Evolutionary conservation across 768 basidiomycete species (phyloP).

Genomic region (Daedaleopsis nitida): DNA sequence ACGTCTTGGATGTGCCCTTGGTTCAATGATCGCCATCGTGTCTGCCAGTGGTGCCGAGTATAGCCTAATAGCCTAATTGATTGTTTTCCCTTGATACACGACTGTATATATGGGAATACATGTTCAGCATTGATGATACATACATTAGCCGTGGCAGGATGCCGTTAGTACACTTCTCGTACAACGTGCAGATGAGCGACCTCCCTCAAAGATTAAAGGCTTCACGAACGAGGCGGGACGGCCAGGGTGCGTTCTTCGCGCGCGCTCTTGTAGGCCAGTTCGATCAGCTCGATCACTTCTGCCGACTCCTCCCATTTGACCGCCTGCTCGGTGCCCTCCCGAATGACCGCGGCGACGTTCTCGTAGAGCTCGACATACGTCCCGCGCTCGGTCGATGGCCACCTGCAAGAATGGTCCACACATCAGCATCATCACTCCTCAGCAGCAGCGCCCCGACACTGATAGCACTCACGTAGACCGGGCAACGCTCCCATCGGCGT

Average conservation of each 20-base stretch:
- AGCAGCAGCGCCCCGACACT: constrained; percentile 14
- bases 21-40: no score
- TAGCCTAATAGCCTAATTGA: no score
- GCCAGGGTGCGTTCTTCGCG: constrained; percentile 54
- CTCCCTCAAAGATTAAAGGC: background rate
- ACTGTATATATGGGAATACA: no score
- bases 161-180: no score
- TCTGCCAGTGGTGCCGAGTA: no score
- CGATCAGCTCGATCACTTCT: constrained; percentile 74
- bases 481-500: constrained; percentile 42
- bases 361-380: constrained; percentile 62
- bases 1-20: no score
- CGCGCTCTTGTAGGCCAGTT: constrained; percentile 69
- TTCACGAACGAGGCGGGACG: constrained; percentile 28
- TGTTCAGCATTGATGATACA: no score
- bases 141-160: no score
- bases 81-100: no score
- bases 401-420: constrained; percentile 40
- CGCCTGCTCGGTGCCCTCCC: constrained; percentile 50
- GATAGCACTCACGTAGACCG: constrained; percentile 36
- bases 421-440: constrained; percentile 10
- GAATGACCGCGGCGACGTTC: constrained; percentile 66
- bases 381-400: constrained; percentile 63
- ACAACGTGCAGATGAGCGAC: no score
- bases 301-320: constrained; percentile 79